Percentiles rank a stretch among this genome's conserved stretches.
Evolutionary conservation across 2,329 filamentous ascomycete genomes (phyloP).

Genomic region (Diatrype stigma): DNA sequence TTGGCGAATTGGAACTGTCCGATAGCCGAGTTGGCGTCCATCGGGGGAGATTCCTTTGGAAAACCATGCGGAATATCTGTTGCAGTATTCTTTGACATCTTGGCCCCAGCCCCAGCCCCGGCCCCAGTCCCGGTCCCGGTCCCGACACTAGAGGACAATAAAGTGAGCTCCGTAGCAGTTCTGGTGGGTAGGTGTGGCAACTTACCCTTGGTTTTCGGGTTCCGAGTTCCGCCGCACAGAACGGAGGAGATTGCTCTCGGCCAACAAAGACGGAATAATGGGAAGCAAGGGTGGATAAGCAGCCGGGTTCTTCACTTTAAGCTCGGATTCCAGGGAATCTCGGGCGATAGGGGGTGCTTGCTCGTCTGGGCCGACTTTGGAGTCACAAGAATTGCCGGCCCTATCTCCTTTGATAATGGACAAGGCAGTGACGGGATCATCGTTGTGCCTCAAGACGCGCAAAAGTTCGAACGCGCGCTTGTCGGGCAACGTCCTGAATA

Average conservation of each 20-base stretch:
- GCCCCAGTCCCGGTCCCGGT: not conserved
- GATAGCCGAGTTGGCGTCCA: conserved; percentile 1
- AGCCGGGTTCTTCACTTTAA: conserved; percentile 20
- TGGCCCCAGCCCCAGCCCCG: no score
- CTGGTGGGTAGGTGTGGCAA: not conserved
- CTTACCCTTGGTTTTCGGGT: not conserved
- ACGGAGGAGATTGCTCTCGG: conserved; percentile 4
- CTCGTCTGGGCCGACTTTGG: not conserved
- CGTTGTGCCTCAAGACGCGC: conserved; percentile 14
- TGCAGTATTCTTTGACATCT: no score
- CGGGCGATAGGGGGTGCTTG: not conserved
- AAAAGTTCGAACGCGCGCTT: conserved; percentile 15
- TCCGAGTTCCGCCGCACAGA: conserved; percentile 6
- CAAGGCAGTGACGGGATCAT: conserved; percentile 16
- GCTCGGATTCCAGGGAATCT: conserved; percentile 15
- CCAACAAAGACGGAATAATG: conserved; percentile 7
- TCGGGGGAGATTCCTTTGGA: not conserved
- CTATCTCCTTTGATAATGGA: conserved; percentile 12
- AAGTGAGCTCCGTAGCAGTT: not conserved
- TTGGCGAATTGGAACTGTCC: conserved; percentile 6
- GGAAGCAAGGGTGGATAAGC: conserved; percentile 15
- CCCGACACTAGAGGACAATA: not conserved
- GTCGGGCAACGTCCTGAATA: conserved; percentile 18
- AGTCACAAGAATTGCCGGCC: not conserved
- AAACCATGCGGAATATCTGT: not conserved